Percentiles rank a stretch among this genome's conserved stretches.
Evolutionary conservation across 2,329 filamentous ascomycete genomes (phyloP).

Genomic region (Stagonosporopsis cucurbitacearum): DNA sequence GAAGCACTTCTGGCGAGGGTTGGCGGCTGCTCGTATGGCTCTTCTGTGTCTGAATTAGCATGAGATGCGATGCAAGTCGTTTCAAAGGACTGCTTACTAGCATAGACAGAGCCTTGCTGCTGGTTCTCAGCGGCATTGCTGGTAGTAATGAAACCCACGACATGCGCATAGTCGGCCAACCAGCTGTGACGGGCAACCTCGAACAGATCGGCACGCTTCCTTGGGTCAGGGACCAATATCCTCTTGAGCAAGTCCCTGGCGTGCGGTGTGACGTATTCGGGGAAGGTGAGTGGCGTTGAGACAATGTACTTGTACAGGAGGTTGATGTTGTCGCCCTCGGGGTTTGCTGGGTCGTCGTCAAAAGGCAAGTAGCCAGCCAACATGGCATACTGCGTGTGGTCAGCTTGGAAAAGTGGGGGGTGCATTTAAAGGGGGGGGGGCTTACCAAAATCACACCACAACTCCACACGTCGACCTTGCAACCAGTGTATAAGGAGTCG

Average conservation of each 20-base stretch:
- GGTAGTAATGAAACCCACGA: slow-evolving; percentile 96
- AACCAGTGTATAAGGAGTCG: slow-evolving; percentile 94
- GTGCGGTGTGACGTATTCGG: slow-evolving; percentile 97
- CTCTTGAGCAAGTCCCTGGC: slow-evolving; percentile 89
- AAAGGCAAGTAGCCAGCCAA: slow-evolving; percentile 96
- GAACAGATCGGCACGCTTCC: slow-evolving; percentile 93
- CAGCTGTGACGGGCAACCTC: slow-evolving; percentile 98
- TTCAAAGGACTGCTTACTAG: slow-evolving; percentile 50
- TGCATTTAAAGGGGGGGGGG: slow-evolving; percentile 28
- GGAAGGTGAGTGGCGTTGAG: slow-evolving; percentile 93
- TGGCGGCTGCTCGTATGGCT: slow-evolving; percentile 65
- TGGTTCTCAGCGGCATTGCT: slow-evolving; percentile 77
- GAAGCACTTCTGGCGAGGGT: slow-evolving; percentile 84
- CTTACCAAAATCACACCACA: slow-evolving; percentile 97
- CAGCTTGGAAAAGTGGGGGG: slow-evolving; percentile 19
- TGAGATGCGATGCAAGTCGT: not conserved
- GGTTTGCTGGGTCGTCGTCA: slow-evolving; percentile 97
- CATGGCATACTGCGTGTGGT: slow-evolving; percentile 83
- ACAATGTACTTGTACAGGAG: slow-evolving; percentile 99
- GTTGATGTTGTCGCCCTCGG: slow-evolving; percentile 99
- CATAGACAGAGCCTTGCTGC: slow-evolving; percentile 74
- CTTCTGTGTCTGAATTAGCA: slow-evolving; percentile 48
- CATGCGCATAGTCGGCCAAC: slow-evolving; percentile 95
- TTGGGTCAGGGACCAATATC: slow-evolving; percentile 92
- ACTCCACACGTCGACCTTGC: slow-evolving; percentile 99